Base-by-base conservation (phyloP, 768 basidiomycete genomes). In the Rhodotorula babjevae region DNA sequence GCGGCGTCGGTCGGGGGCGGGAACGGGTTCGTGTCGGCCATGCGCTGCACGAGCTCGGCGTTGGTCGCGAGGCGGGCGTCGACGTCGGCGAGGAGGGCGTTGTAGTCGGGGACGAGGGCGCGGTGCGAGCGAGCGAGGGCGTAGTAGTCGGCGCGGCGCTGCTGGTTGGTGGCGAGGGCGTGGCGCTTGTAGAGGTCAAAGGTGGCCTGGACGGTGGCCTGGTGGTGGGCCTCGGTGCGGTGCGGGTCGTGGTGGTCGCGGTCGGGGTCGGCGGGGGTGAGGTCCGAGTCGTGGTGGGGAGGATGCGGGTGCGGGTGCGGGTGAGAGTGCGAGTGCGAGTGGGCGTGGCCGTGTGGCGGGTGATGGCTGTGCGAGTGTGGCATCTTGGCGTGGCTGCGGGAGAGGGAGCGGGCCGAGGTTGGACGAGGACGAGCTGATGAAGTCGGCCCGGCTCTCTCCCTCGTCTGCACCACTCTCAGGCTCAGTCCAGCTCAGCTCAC, bases 71-170 rank as follows among this genome's bases (percentile, higher is more conserved):
- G 65, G 31, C 61, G 67, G 46, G 56, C 59, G 49, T 75, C 74
- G 12, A 71, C 68, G 67, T 68, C n/a, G 55, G 2, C 25, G 19
- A 27, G 9, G 11, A 69, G 60, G 0, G 36, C 33, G 9, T 63
- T 57, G 71, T 52, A 65, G 40, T 27, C 62, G 44, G 52, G 50
- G 2, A 95, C 84, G 0, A 94, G 80, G 2, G 84, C 86, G 77
- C 88, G 88, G 79, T 95, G 91, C 36, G 83, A 84, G 52, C 82
- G 83, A 0, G 91, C 85, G 6, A 97, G 84, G 0, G 84, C 86
- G 77, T 87, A 89, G 10, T 90, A 84, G 71, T 92, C 92, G 78
- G 91, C 91, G 73, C 93, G 81, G 33, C 93, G 85, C 49, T 85
- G 83, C 72, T 87, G 85, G 73, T 88, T 89, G 6, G 85, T 85